These are phyloP conservation scores for Saccharomycopsis crataegensis DNA, from an alignment of 1,139 yeast species.

Conservation along the genomic window DNA sequence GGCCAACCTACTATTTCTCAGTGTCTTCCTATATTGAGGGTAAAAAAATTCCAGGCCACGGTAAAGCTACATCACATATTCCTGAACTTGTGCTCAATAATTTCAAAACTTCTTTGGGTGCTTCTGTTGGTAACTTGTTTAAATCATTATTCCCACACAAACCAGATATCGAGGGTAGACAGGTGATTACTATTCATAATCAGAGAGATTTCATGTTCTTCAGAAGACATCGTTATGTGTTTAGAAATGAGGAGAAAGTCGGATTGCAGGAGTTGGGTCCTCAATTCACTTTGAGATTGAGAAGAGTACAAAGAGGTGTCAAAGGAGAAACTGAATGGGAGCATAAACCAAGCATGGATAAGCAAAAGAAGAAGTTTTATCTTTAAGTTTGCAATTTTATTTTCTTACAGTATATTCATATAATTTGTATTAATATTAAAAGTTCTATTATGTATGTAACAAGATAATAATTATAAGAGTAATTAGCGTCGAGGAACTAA, in stretches of 20 bases:
- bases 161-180: slow-evolving; percentile 93
- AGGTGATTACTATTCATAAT: slow-evolving; percentile 89
- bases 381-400: slow-evolving; percentile 32
- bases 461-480: not conserved
- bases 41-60: slow-evolving; percentile 78
- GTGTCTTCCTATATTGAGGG: slow-evolving; percentile 72
- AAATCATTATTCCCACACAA: slow-evolving; percentile 87
- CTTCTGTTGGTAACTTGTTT: slow-evolving; percentile 84
- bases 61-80: slow-evolving; percentile 79
- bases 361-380: slow-evolving; percentile 88
- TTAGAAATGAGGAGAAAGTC: slow-evolving; percentile 82
- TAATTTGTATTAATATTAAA: too few species aligned
- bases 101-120: slow-evolving; percentile 86
- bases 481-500: too few species aligned
- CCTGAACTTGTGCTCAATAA: slow-evolving; percentile 91
- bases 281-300: slow-evolving; percentile 80
- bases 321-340: slow-evolving; percentile 95
- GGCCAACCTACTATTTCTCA: slow-evolving; percentile 91
- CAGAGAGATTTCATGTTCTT: slow-evolving; percentile 93
- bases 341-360: slow-evolving; percentile 92
- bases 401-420: too few species aligned
- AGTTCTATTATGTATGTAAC: not conserved
- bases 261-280: slow-evolving; percentile 97
- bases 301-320: slow-evolving; percentile 86
- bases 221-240: slow-evolving; percentile 88